phyloP scores from a whole-genome alignment of 2,329 filamentous ascomycete species.

The Sporothrix inflata region DNA sequence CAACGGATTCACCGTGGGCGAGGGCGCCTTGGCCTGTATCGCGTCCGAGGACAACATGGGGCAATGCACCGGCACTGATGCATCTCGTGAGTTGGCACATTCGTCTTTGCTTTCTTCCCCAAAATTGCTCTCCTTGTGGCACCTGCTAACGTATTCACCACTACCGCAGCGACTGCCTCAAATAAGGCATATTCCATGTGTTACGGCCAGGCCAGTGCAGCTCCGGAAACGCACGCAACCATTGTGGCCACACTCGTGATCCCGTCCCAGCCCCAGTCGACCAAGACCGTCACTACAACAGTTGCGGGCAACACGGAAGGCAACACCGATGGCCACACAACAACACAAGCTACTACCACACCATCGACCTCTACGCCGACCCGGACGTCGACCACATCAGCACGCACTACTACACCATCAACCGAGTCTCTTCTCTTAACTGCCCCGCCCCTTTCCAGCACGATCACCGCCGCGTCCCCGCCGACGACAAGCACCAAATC shows the following conservation, averaged over 20 bases:
- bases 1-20: conserved; percentile 70
- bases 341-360: conserved; percentile 28
- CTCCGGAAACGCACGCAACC: conserved; percentile 60
- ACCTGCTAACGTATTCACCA: not conserved
- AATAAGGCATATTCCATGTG: conserved; percentile 64
- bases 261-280: conserved; percentile 41
- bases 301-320: conserved; percentile 43
- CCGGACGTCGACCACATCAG: not conserved
- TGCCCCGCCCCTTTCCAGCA: not conserved
- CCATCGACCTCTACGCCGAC: conserved; percentile 21
- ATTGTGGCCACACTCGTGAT: conserved; percentile 61
- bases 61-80: conserved; percentile 55
- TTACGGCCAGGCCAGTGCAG: conserved; percentile 50
- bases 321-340: conserved; percentile 16
- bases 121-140: not conserved
- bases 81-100: conserved; percentile 43
- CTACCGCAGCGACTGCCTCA: conserved; percentile 36
- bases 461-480: not conserved
- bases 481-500: conserved; percentile 1
- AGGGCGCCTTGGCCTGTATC: conserved; percentile 70
- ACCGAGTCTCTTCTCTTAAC: not conserved
- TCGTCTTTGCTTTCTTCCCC: not conserved
- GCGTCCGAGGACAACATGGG: conserved; percentile 55
- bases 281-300: conserved; percentile 30
- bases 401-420: not conserved